These are phyloP conservation scores for Solanum chmielewskii DNA, from an alignment of 257 asterid species.

Conservation along the genomic window DNA sequence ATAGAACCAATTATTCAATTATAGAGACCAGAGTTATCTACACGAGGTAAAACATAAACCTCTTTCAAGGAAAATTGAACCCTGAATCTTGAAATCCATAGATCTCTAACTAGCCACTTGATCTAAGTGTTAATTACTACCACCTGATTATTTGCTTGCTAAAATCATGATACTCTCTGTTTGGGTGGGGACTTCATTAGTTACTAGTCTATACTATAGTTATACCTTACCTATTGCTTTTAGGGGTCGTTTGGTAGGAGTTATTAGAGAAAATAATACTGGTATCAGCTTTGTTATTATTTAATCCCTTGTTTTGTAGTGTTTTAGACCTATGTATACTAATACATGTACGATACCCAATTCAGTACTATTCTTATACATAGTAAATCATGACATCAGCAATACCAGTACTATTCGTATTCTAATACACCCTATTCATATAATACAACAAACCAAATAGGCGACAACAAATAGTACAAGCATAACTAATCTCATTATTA, in stretches of 20 bases:
- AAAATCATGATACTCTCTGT: background rate
- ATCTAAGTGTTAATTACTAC: background rate
- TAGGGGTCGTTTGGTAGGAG: background rate
- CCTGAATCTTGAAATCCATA: background rate
- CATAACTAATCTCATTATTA: background rate
- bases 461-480: background rate
- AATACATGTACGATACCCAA: background rate
- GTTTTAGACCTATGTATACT: background rate
- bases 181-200: background rate
- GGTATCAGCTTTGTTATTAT: background rate
- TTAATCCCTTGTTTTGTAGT: background rate
- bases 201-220: background rate
- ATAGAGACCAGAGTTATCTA: background rate
- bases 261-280: background rate
- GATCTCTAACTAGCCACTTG: background rate
- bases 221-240: background rate
- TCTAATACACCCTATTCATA: background rate
- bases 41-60: background rate
- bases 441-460: background rate
- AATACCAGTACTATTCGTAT: background rate
- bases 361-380: background rate
- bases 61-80: background rate
- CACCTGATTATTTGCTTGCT: background rate
- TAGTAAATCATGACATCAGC: background rate
- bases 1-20: background rate